phyloP scores from a whole-genome alignment of 768 basidiomycete species.

The Collybia sordida region DNA sequence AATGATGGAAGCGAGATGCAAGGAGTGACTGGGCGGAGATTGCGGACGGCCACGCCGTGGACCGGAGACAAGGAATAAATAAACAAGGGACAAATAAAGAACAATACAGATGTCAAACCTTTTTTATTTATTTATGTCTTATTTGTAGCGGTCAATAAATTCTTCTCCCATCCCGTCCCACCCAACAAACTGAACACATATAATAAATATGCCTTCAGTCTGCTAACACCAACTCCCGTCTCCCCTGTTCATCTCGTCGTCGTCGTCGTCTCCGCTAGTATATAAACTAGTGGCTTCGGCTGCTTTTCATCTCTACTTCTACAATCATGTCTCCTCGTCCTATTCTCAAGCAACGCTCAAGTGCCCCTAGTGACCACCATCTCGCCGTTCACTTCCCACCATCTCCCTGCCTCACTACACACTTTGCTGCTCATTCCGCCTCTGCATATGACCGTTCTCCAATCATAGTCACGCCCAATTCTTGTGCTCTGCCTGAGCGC shows the following conservation, averaged over 20 bases:
- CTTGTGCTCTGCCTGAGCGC: slow-evolving; percentile 75
- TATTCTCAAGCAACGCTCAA: slow-evolving; percentile 53
- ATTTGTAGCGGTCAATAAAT: neutral
- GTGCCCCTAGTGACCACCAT: slow-evolving; percentile 24
- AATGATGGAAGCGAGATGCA: slow-evolving; percentile 2
- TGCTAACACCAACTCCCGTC: slow-evolving; percentile 18
- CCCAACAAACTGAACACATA: neutral
- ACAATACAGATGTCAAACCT: slow-evolving; percentile 11
- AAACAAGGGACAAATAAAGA: slow-evolving; percentile 13
- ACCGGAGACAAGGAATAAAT: slow-evolving; percentile 5
- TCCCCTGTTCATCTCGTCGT: neutral
- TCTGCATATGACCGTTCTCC: slow-evolving; percentile 78
- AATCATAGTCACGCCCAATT: slow-evolving; percentile 70
- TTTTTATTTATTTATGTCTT: slow-evolving; percentile 3
- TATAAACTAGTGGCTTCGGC: neutral
- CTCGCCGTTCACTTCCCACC: slow-evolving; percentile 53
- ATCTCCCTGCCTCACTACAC: slow-evolving; percentile 46
- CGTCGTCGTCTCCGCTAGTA: slow-evolving; percentile 1
- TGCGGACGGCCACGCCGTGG: slow-evolving; percentile 8
- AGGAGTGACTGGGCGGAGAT: slow-evolving; percentile 2
- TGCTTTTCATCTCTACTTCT: neutral
- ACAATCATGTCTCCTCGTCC: slow-evolving; percentile 46
- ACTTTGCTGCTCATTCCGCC: slow-evolving; percentile 53
- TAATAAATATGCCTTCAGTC: slow-evolving; percentile 10
- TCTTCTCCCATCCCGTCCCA: neutral